Percentiles rank a stretch among this genome's conserved stretches.
phyloP scores from a whole-genome alignment of 2,329 filamentous ascomycete species.

The Graphilbum sp. region DNA sequence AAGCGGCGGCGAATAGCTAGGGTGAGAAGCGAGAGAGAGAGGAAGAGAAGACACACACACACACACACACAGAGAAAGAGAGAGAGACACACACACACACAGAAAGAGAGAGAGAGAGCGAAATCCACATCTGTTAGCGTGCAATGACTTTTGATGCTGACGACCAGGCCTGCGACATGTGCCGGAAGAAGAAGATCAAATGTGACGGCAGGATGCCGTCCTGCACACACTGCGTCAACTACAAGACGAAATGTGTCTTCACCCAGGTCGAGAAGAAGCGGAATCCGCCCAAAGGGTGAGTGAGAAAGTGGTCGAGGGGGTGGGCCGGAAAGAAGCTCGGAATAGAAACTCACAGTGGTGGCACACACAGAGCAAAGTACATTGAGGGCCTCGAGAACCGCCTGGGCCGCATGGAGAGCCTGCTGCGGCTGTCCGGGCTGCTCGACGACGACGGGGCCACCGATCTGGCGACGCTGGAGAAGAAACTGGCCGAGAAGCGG shows the following conservation, averaged over 20 bases:
- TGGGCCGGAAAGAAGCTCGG: not conserved
- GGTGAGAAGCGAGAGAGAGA: constrained; percentile 33
- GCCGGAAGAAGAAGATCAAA: constrained; percentile 92
- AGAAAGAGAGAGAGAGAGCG: too few relatives aligned
- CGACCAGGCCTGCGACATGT: constrained; percentile 79
- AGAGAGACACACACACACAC: too few relatives aligned
- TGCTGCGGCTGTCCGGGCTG: constrained; percentile 73
- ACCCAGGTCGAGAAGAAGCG: constrained; percentile 98
- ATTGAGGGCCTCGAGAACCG: constrained; percentile 94
- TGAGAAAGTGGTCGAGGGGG: constrained; percentile 2
- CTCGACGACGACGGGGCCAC: constrained; percentile 74
- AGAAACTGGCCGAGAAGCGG: constrained; percentile 42
- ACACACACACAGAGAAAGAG: too few relatives aligned
- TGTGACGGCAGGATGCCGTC: constrained; percentile 92
- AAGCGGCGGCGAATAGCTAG: constrained; percentile 81
- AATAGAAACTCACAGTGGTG: not conserved
- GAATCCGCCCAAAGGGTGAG: constrained; percentile 87
- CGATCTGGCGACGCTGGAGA: constrained; percentile 78
- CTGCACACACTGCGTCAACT: constrained; percentile 92
- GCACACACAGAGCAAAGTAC: constrained; percentile 65
- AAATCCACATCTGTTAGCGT: too few relatives aligned
- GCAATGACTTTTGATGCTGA: too few relatives aligned
- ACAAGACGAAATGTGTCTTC: constrained; percentile 95
- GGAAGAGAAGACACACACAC: too few relatives aligned
- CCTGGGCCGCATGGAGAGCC: constrained; percentile 85